A percentile compares a stretch with the other conserved stretches of the same genome.
These are phyloP conservation scores for Coelastrella sp. DNA, from an alignment of 139 green algal genomes.

Conservation along the genomic window DNA sequence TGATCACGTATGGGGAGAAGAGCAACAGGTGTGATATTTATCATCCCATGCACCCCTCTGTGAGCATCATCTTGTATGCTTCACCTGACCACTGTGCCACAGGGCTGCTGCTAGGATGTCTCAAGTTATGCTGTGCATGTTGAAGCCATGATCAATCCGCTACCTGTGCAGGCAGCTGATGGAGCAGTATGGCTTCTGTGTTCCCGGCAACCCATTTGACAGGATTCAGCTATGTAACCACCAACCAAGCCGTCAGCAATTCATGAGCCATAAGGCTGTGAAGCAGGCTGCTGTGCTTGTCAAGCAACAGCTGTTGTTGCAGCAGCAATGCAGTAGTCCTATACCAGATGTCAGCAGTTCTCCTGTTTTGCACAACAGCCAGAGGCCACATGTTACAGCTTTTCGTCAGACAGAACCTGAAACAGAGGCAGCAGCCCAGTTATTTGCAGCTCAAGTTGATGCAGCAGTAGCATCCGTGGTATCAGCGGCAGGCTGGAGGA, in stretches of 20 bases:
- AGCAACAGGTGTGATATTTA: constrained; percentile 41
- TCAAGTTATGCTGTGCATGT: neutral
- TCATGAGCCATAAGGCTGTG: constrained; percentile 24
- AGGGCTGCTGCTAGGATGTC: neutral
- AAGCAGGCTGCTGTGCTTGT: neutral
- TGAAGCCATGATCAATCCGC: neutral
- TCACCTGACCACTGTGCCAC: too few relatives aligned
- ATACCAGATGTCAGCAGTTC: neutral
- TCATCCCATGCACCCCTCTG: too few relatives aligned
- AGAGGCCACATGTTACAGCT: neutral
- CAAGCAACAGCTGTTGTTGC: neutral
- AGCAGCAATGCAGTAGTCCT: neutral
- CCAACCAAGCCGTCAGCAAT: neutral
- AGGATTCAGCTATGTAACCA: neutral
- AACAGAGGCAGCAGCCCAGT: neutral
- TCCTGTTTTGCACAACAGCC: neutral
- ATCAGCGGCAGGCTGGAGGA: constrained; percentile 24
- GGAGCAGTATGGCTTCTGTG: constrained; percentile 63
- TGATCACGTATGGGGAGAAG: constrained; percentile 57
- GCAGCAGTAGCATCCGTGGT: constrained; percentile 28
- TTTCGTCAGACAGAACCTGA: neutral
- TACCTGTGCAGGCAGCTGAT: constrained; percentile 59
- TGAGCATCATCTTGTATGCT: too few relatives aligned
- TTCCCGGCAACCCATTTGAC: constrained; percentile 55
- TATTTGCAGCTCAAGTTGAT: constrained; percentile 15